Evolutionary conservation across 1,284 basidiomycete species (phyloP), one percentile per base, ranked within the genome.

Genomic region (Naganishia albida): DNA sequence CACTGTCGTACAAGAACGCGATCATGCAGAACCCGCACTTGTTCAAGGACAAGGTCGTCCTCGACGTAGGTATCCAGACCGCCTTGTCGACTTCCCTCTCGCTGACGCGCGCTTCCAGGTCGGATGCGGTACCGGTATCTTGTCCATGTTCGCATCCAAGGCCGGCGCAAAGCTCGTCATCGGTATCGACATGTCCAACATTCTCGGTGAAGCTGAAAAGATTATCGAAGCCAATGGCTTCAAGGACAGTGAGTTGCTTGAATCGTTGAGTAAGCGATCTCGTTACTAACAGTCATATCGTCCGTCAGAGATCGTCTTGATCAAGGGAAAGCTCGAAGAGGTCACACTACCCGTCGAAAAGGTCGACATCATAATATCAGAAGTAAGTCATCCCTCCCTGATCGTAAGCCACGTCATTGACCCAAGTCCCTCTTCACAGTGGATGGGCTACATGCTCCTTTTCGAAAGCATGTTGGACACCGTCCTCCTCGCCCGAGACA

Each of bases 381-480:
- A 99, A 80, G 71, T 81, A 51, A 66, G 79, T 70, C 23, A 16
- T 46, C n/a, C 25, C 39, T 2, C 25, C 46, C 20, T 20, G 26
- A 18, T 23, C 30, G 25, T 28, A 51, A 39, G 30, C 42, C 50
- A 28, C 26, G 39, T 15, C 12, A 30, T 28, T 49, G 54, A 23
- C 25, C n/a, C 2, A 15, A 15, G 1, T 25, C 28, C 38, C 26
- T 46, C 30, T 49, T 52, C 12, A 6, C 66, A 79, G 78, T 80
- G 78, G 76, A 78, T 79, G 77, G 77, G 75, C 52, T 82, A 81
- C 76, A 81, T 81, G 74, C 72, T 81, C 25, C 86, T 99, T 26
- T 99, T 99, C 83, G 96, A 99, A 80, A 95, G 92, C 77, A 99
- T 99, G 96, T 87, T 99, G 70, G 95, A 99, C 81, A 97, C 95